Percentiles rank a stretch among this genome's conserved stretches.
These are phyloP conservation scores for Suillus lakei DNA, from an alignment of 768 basidiomycete genomes.

Conservation along the genomic window DNA sequence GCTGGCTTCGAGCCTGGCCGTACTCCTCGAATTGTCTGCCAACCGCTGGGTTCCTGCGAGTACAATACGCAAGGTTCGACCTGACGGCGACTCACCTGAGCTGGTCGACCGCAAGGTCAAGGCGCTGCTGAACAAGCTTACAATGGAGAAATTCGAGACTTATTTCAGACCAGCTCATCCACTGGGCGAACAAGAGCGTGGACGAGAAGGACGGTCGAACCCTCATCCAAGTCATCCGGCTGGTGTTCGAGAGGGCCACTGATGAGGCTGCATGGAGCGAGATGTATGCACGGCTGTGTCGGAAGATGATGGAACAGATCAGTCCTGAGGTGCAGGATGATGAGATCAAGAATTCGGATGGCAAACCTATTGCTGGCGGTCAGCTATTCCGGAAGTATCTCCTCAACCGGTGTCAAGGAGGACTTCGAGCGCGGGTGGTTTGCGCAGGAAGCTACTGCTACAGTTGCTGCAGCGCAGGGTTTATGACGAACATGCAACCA, in stretches of 20 bases:
- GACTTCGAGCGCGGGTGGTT: constrained; percentile 98
- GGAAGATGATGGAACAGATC: constrained; percentile 95
- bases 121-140: constrained; percentile 90
- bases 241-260: constrained; percentile 97
- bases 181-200: constrained; percentile 93
- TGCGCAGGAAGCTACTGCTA: constrained; percentile 65
- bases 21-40: constrained; percentile 74
- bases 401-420: constrained; percentile 94
- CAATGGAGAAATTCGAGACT: constrained; percentile 96
- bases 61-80: constrained; percentile 46
- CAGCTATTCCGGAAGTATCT: too few relatives aligned
- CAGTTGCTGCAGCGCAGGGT: constrained; percentile 22
- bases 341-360: constrained; percentile 78
- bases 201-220: constrained; percentile 93
- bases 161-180: constrained; percentile 93
- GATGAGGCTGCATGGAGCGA: constrained; percentile 96
- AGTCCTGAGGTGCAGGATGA: constrained; percentile 88
- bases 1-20: constrained; percentile 65
- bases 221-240: constrained; percentile 92
- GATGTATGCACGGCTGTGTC: constrained; percentile 96
- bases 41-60: constrained; percentile 81
- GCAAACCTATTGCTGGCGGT: constrained; percentile 90
- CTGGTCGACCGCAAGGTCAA: constrained; percentile 94
- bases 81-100: constrained; percentile 75
- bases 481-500: constrained; percentile 20